Evolutionary conservation across 257 asterid species (phyloP), one percentile per base, ranked within the genome.

Genomic region (Fraxinus cuspidata): DNA sequence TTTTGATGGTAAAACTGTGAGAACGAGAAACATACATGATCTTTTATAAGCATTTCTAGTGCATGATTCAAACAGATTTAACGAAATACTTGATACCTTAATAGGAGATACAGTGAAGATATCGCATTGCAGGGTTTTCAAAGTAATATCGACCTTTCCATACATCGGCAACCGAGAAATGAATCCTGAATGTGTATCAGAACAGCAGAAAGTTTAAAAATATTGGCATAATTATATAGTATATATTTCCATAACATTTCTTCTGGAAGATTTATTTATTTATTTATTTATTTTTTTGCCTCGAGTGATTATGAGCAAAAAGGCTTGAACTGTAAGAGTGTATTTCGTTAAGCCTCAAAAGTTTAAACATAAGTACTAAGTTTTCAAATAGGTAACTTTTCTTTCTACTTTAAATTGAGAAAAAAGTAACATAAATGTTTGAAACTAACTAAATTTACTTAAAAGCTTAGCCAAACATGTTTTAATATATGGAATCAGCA

Each of bases 71-170:
- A 23, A 63, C 35, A 63, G 34, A 63, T 27, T 12, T 63, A 63
- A 63, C n/a, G 19, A 25, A 23, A 63, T 23, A 27, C 19, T 63
- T 63, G 35, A 63, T 63, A 83, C 95, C 91, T 87, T 83, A 71
- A 90, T 85, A 5, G 89, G 90, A 74, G 91, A 85, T 21, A 90
- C 86, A 3, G 95, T 82, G 86, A 88, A 84, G 56, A 88, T 73
- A 51, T 90, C 90, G 44, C 90, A 84, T 37, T 90, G 82, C 81
- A 89, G 83, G 64, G 87, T 82, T 47, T 79, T 85, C 27, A 84
- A 84, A 66, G 76, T 74, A 72, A 85, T 80, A 1, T 70, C 73
- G 5, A 89, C 74, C 76, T 82, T 81, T 71, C 78, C 89, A 76
- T 81, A 78, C 67, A 16, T 53, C 5, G 88, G 38, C 35, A 87